These are phyloP conservation scores for Panus rudis DNA, from an alignment of 768 basidiomycete species.

Conservation along the genomic window DNA sequence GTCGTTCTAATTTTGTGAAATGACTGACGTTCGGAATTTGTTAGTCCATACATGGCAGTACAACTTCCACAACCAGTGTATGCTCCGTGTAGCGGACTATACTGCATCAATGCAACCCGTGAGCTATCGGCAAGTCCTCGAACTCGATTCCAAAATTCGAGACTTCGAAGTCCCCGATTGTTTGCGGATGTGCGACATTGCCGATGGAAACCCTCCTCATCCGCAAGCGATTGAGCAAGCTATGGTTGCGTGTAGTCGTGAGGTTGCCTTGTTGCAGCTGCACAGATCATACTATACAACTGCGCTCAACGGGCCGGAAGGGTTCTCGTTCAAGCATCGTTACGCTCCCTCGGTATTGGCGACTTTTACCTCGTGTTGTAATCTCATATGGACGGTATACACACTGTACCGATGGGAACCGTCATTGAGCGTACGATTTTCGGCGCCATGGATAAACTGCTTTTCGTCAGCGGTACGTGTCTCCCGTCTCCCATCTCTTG, in stretches of 20 bases:
- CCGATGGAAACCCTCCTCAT: conserved; percentile 34
- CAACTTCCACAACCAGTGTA: conserved; percentile 53
- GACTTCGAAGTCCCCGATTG: conserved; percentile 47
- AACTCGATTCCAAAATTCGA: conserved; percentile 48
- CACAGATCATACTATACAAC: conserved; percentile 64
- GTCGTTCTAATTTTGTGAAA: conserved; percentile 27
- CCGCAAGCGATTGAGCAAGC: conserved; percentile 62
- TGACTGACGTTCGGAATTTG: conserved; percentile 4
- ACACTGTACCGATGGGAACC: conserved; percentile 51
- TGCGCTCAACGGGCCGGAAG: conserved; percentile 46
- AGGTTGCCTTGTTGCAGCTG: conserved; percentile 61
- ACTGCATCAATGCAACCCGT: conserved; percentile 47
- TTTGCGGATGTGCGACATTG: conserved; percentile 36
- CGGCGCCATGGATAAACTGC: conserved; percentile 70
- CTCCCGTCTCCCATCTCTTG: conserved; percentile 52
- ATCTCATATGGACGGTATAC: conserved; percentile 50
- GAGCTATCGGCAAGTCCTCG: conserved; percentile 43
- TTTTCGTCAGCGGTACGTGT: conserved; percentile 63
- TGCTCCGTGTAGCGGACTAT: conserved; percentile 55
- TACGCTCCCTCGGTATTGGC: conserved; percentile 68
- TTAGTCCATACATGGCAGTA: conserved; percentile 71
- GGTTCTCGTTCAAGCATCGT: conserved; percentile 52
- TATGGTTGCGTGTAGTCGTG: conserved; percentile 50
- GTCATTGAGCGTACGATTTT: conserved; percentile 55
- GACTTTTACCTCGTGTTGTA: conserved; percentile 53